Evolutionary conservation across 441 rosid species (phyloP).

Genomic region (Oxalis stricta): DNA sequence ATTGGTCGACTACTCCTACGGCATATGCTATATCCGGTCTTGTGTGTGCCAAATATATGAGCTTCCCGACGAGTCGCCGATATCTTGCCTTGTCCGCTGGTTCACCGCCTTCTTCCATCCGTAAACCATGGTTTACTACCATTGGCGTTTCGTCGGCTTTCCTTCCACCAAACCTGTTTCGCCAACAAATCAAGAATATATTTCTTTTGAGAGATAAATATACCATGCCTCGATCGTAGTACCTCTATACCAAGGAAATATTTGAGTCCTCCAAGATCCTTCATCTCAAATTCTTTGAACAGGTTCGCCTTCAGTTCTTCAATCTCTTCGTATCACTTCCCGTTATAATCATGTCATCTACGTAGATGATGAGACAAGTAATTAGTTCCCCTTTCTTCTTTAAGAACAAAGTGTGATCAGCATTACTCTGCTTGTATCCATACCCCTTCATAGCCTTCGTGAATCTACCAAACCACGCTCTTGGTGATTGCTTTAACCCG

Average conservation of each 20-base stretch:
- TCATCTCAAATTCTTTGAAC: not conserved
- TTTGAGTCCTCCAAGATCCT: not conserved
- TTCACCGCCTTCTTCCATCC: not conserved
- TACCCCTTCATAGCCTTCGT: not conserved
- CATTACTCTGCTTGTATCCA: not conserved
- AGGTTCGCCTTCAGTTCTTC: not conserved
- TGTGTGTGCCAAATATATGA: slow-evolving; percentile 3
- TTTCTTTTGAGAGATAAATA: not conserved
- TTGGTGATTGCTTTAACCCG: slow-evolving; percentile 1
- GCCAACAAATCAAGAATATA: not conserved
- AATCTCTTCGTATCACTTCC: not conserved
- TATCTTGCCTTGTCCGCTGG: not conserved
- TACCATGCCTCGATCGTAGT: not conserved
- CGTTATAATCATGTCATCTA: not conserved
- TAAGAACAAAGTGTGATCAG: not conserved
- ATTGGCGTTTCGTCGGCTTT: not conserved
- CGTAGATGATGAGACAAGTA: not conserved
- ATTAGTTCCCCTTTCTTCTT: not conserved
- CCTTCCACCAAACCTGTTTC: not conserved
- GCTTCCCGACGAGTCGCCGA: not conserved
- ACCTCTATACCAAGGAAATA: slow-evolving; percentile 1
- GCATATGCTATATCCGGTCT: not conserved
- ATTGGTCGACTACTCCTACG: not conserved
- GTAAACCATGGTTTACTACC: not conserved
- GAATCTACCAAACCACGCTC: slow-evolving; percentile 6